Percentiles rank a stretch among this genome's conserved stretches.
Evolutionary conservation across 495 filamentous ascomycete genomes (phyloP).

Genomic region (Halenospora varia): DNA sequence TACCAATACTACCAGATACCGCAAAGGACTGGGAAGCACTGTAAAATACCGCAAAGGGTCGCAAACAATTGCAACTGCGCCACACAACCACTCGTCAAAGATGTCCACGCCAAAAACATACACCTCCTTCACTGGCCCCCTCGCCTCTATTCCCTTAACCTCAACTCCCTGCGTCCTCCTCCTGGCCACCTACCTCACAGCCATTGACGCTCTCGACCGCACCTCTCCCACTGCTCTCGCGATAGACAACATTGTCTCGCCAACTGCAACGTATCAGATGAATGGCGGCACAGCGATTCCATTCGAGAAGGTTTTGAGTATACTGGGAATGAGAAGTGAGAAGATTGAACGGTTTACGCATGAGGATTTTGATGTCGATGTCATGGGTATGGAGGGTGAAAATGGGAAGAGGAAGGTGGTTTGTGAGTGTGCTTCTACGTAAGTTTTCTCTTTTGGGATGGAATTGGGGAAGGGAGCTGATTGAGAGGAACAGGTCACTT

Average conservation of each 20-base stretch:
- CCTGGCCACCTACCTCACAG: neutral
- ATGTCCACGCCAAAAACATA: no score
- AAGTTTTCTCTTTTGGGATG: neutral
- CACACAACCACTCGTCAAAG: no score
- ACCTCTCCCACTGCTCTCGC: neutral
- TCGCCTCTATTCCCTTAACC: neutral
- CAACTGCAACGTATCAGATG: neutral
- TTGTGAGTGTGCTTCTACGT: neutral
- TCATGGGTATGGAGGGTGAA: neutral
- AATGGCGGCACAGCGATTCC: neutral
- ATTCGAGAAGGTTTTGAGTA: neutral
- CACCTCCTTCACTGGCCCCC: neutral
- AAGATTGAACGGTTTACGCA: neutral
- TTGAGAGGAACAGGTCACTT: neutral
- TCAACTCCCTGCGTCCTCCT: neutral
- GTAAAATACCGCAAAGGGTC: no score
- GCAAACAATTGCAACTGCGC: no score
- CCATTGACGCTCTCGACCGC: constrained; percentile 4
- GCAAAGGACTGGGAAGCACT: no score
- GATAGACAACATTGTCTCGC: neutral
- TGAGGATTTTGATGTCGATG: neutral
- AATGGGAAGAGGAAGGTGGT: neutral
- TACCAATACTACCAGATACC: no score
- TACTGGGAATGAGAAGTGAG: neutral
- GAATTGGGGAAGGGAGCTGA: no score